These are phyloP conservation scores for Kalanchoe fedtschenkoi DNA, from an alignment of 164 flowering plant genomes.

Conservation along the genomic window DNA sequence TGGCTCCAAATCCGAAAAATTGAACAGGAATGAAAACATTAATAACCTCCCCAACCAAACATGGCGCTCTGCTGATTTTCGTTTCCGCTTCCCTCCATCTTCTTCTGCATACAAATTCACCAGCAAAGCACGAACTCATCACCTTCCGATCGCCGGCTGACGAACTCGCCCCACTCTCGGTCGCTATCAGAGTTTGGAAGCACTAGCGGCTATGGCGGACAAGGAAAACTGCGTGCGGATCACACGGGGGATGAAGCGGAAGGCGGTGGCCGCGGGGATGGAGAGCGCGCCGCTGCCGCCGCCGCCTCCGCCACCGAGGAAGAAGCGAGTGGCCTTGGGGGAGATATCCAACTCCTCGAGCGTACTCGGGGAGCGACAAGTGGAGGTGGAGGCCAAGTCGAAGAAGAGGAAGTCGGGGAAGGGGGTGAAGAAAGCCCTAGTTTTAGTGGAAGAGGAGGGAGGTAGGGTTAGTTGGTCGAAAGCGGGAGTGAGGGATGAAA, in stretches of 20 bases:
- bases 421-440: slow-evolving; percentile 5
- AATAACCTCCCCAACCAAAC: too few species aligned
- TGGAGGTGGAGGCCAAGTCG: background rate
- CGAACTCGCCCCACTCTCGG: too few species aligned
- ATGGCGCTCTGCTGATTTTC: too few species aligned
- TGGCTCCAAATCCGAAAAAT: too few species aligned
- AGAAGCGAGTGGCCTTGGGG: slow-evolving; percentile 22
- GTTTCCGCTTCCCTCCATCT: too few species aligned
- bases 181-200: too few species aligned
- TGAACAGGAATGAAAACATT: too few species aligned
- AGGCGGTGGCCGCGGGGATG: slow-evolving; percentile 10
- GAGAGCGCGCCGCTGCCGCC: background rate
- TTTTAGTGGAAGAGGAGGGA: too few species aligned
- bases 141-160: too few species aligned
- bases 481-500: background rate
- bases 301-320: too few species aligned
- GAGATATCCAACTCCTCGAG: slow-evolving; percentile 15
- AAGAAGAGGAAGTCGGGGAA: slow-evolving; percentile 5
- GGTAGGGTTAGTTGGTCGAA: background rate
- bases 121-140: too few species aligned
- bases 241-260: slow-evolving; percentile 23
- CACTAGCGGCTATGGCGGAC: slow-evolving; percentile 21
- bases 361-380: background rate
- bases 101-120: too few species aligned
- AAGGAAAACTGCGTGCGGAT: slow-evolving; percentile 21